Evolutionary conservation across 495 filamentous ascomycete species (phyloP), one percentile per base, ranked within the genome.

Genomic region (Podospora tetraspora): DNA sequence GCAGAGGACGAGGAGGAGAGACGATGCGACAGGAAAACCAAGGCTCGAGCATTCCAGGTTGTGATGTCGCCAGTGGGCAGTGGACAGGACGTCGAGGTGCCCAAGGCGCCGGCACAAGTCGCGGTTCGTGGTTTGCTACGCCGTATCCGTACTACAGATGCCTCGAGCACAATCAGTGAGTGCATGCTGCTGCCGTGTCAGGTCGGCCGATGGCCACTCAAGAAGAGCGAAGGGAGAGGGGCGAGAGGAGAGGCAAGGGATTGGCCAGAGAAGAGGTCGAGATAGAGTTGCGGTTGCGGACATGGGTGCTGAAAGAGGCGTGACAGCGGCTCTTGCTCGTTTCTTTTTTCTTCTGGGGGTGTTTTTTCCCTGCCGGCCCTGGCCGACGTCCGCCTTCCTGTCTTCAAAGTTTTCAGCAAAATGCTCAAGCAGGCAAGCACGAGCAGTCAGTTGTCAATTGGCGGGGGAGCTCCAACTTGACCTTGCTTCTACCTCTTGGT

Each of bases 221-320:
- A n/a, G 43, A 52, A 8, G 19, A 6, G 19, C n/a, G 43, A 1
- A n/a, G 37, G 19, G 43, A 52, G 43, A 52, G 27, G 24, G 24
- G 7, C 23, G 52, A 37, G 10, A 12, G 3, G 19, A 19, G 34
- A n/a, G 60, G 30, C 22, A 62, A 37, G 58, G 24, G 32, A 60
- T 25, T 64, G 63, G 25, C 24, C 21, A 27, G 62, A 66, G 65
- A 3, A 52, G 65, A 66, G 57, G 70, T 71, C 59, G 63, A 71
- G 62, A 62, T 71, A 69, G 63, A 71, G 70, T 71, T 71, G 62
- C 25, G 22, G 61, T 66, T 68, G 29, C 58, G 25, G 61, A 66
- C 60, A 58, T 24, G 59, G 59, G 21, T 68, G 70, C 66, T 66
- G 66, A 68, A 68, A 63, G 66, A 66, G 66, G 63, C 62, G 59